These are phyloP conservation scores for Oenanthe javanica DNA, from an alignment of 140 eudicot genomes.

Conservation along the genomic window DNA sequence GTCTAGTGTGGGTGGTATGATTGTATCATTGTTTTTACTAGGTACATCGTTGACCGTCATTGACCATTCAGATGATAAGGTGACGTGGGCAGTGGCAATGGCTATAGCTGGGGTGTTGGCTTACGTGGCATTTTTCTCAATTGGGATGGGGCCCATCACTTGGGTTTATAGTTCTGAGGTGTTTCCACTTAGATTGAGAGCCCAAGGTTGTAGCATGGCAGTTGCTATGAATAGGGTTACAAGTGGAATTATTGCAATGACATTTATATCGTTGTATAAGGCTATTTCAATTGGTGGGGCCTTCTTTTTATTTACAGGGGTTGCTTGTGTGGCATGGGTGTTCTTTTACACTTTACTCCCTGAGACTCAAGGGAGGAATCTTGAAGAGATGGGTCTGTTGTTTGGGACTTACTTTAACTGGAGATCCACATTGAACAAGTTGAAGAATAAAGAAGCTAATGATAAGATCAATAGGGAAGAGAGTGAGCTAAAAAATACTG, in stretches of 20 bases:
- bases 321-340: conserved; percentile 42
- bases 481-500: background rate
- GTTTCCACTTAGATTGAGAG: conserved; percentile 61
- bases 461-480: conserved; percentile 3
- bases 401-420: conserved; percentile 62
- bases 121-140: conserved; percentile 59
- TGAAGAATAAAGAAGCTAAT: conserved; percentile 26
- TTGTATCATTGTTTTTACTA: conserved; percentile 24
- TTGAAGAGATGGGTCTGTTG: conserved; percentile 51
- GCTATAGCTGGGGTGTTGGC: conserved; percentile 25
- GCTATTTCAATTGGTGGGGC: conserved; percentile 66
- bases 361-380: conserved; percentile 62
- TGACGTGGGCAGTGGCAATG: conserved; percentile 51
- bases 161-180: conserved; percentile 89
- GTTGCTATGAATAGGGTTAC: conserved; percentile 51
- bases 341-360: conserved; percentile 66
- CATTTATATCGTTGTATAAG: conserved; percentile 43
- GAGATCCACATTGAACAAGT: conserved; percentile 44
- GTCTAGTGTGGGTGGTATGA: conserved; percentile 57
- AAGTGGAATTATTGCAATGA: conserved; percentile 57
- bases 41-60: conserved; percentile 40
- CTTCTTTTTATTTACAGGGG: conserved; percentile 46
- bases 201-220: conserved; percentile 61
- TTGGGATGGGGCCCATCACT: conserved; percentile 76
- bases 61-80: conserved; percentile 31